Conservation (phyloP, 441 rosid species). For the Pelargonium myrrhifolium region DNA sequence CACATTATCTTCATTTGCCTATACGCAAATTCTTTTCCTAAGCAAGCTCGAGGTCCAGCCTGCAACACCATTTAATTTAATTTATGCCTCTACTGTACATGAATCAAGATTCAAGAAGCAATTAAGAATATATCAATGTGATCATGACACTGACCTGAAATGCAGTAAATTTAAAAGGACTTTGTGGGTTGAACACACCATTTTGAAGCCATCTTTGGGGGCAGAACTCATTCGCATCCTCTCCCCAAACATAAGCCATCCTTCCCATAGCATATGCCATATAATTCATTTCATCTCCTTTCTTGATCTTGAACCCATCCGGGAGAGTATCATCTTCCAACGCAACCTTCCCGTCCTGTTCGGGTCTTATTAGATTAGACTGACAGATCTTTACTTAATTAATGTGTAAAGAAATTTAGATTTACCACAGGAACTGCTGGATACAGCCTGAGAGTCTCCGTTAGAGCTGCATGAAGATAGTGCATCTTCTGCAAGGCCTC, state of each 20-base stretch:
- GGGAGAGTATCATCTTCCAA: slow-evolving; percentile 33
- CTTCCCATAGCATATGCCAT: slow-evolving; percentile 43
- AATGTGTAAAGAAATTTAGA: no score
- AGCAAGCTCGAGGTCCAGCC: slow-evolving; percentile 37
- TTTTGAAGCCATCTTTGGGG: slow-evolving; percentile 41
- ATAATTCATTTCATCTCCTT: slow-evolving; percentile 32
- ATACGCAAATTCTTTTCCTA: slow-evolving; percentile 40
- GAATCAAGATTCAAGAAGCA: no score
- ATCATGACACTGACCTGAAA: slow-evolving; percentile 38
- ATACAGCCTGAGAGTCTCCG: slow-evolving; percentile 39
- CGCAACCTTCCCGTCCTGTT: slow-evolving; percentile 38
- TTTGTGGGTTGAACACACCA: slow-evolving; percentile 26
- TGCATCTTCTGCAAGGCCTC: slow-evolving; percentile 34
- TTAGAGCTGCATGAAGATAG: slow-evolving; percentile 35
- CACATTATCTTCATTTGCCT: slow-evolving; percentile 37
- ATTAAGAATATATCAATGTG: no score
- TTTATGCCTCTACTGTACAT: no score
- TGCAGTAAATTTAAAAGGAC: slow-evolving; percentile 42
- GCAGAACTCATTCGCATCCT: slow-evolving; percentile 33
- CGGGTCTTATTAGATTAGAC: no score
- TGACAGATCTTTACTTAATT: no score
- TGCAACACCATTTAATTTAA: not conserved
- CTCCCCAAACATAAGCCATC: slow-evolving; percentile 40
- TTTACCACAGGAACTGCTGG: slow-evolving; percentile 39
- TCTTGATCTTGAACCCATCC: slow-evolving; percentile 34